Conservation (phyloP, 768 basidiomycete species). For the Rhodotorula toruloides region DNA sequence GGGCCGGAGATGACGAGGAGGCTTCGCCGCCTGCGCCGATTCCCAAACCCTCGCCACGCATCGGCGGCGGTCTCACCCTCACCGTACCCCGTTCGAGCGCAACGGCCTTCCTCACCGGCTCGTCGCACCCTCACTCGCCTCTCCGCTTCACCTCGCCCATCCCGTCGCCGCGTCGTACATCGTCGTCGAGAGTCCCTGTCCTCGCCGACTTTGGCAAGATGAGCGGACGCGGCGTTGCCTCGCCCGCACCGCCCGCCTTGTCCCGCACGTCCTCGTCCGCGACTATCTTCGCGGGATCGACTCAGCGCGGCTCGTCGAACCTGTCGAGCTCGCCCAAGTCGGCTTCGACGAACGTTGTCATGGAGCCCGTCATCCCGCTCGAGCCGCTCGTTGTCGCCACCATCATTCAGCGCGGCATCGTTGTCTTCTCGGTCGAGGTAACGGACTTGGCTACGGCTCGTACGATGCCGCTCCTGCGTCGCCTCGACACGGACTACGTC, state of each 20-base stretch:
- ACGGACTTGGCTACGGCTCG: background rate
- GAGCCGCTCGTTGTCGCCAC: constrained; percentile 7
- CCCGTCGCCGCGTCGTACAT: background rate
- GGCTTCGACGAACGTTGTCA: background rate
- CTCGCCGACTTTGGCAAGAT: constrained; percentile 9
- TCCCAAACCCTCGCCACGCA: background rate
- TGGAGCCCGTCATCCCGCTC: constrained; percentile 10
- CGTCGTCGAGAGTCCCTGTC: background rate
- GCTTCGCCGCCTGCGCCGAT: background rate
- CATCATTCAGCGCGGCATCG: constrained; percentile 17
- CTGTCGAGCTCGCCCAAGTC: background rate
- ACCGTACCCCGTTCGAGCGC: background rate
- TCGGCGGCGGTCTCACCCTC: background rate
- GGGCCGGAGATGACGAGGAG: constrained; percentile 27
- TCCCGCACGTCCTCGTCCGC: background rate
- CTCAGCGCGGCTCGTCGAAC: background rate
- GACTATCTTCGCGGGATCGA: background rate
- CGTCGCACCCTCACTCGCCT: background rate
- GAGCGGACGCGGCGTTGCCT: background rate
- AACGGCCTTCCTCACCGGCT: constrained; percentile 21
- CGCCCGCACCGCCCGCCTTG: background rate
- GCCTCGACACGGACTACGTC: constrained; percentile 23
- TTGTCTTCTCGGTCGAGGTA: constrained; percentile 15
- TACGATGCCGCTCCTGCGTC: constrained; percentile 7
- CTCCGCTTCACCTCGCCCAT: constrained; percentile 14